Conservation (phyloP, 345 rosid genomes). For the Populus ilicifolia region DNA sequence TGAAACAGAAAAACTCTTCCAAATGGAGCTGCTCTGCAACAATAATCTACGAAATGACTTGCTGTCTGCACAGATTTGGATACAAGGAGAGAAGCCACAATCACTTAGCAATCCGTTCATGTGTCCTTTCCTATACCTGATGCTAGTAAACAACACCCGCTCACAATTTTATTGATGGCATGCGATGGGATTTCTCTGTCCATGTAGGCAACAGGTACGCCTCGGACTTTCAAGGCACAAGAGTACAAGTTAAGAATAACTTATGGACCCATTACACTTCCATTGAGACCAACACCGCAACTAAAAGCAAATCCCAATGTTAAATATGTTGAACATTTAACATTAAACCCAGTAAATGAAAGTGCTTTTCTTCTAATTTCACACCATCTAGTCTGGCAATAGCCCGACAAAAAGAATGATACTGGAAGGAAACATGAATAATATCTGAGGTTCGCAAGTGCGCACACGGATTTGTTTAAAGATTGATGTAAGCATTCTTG, state of each 20-base stretch:
- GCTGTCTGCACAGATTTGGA: background rate
- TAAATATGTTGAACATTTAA: background rate
- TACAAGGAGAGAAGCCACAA: background rate
- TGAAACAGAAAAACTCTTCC: background rate
- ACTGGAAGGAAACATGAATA: background rate
- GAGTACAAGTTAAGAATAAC: conserved; percentile 75
- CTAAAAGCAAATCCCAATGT: conserved; percentile 15
- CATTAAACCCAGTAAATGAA: too few relatives aligned
- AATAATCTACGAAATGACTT: background rate
- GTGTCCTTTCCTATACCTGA: background rate
- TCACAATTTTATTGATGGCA: background rate
- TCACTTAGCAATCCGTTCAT: background rate
- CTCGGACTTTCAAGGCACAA: conserved; percentile 37
- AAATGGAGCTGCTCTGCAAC: background rate
- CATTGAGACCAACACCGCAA: conserved; percentile 42
- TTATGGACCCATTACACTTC: conserved; percentile 28
- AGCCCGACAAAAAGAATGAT: background rate
- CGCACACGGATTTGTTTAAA: background rate
- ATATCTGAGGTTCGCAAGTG: background rate
- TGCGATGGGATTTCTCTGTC: conserved; percentile 77
- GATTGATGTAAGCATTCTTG: background rate
- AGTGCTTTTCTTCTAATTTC: background rate
- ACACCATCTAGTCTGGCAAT: background rate
- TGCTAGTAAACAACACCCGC: background rate
- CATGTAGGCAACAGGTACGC: conserved; percentile 58